Base-by-base conservation (phyloP, 768 basidiomycete genomes). In the Suillus plorans region DNA sequence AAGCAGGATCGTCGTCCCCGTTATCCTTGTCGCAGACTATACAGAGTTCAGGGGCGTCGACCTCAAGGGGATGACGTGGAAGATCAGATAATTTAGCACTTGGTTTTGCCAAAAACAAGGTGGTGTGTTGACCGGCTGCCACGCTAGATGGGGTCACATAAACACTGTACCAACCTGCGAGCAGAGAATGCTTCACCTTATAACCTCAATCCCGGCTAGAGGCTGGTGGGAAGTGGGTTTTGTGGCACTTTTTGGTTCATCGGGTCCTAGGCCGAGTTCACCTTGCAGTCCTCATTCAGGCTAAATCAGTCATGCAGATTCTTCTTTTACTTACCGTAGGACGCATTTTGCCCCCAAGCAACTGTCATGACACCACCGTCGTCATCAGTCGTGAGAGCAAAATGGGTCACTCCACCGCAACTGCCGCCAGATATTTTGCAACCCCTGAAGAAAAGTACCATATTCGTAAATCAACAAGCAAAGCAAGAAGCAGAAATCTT, bases 361-460 rank as follows among this genome's bases (percentile, higher is more conserved):
- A 97, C 89, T 4, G 92, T 92, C 89, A 97, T 94, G 0, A 86
- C 78, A n/a, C 79, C 75, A 39, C 80, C 86, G 47, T 92, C 90
- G 18, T 92, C 89, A 58, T 95, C 93, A 3, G 86, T 83, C 0
- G 90, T 85, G 36, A 91, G 80, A 7, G 89, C 82, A 82, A 92
- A 97, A 72, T 97, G 92, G 0, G 95, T 95, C 18, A 95, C 93
- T 20, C 95, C 95, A 39, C 97, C 97, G 50, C 88, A 90, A 20
- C 83, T 79, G 2, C 88, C 88, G 8, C 84, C 79, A 25, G 78
- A 77, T 36, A 92, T 86, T 72, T 93, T 93, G 80, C 92, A 97
- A 4, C 86, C 89, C 89, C 89, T 93, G 68, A 34, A 66, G 5
- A 47, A 53, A 58, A 49, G 13, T 63, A 65, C 34, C 28, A 63